Conservation (phyloP, 2,329 filamentous ascomycete species). For the Penicillium sumatraense region DNA sequence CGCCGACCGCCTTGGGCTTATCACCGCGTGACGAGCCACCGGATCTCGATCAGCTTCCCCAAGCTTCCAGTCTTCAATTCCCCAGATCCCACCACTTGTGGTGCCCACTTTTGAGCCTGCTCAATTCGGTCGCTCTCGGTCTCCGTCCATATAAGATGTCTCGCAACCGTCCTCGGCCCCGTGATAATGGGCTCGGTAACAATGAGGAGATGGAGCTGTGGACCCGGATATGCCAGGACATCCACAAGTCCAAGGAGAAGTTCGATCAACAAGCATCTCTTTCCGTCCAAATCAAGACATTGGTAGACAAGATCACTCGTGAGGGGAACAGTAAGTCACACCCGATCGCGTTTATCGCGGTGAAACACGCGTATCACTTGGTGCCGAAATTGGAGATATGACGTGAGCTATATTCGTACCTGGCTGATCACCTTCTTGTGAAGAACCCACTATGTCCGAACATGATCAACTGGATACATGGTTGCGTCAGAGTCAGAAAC, state of each 20-base stretch:
- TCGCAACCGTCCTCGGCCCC: conserved; percentile 46
- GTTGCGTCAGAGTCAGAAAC: conserved; percentile 52
- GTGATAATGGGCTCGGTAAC: conserved; percentile 49
- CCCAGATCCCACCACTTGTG: conserved; percentile 1
- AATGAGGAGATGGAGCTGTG: conserved; percentile 52
- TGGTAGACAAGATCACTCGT: conserved; percentile 50
- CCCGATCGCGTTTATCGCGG: neutral
- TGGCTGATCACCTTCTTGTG: conserved; percentile 16
- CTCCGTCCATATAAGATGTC: conserved; percentile 36
- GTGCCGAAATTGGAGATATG: conserved; percentile 2
- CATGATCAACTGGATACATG: conserved; percentile 51
- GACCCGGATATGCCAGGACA: conserved; percentile 49
- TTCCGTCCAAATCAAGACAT: conserved; percentile 44
- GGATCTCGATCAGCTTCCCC: conserved; percentile 8
- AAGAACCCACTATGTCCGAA: conserved; percentile 44
- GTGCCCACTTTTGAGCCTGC: conserved; percentile 1
- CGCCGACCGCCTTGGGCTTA: conserved; percentile 19
- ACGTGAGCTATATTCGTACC: conserved; percentile 2
- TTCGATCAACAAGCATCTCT: conserved; percentile 47
- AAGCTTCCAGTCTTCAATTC: conserved; percentile 3
- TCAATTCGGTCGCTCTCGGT: neutral
- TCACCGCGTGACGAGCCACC: conserved; percentile 4
- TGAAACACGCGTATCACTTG: conserved; percentile 6
- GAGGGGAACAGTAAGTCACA: conserved; percentile 47
- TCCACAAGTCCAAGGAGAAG: conserved; percentile 49